Evolutionary conservation across 2,329 filamentous ascomycete species (phyloP), one percentile per base, ranked within the genome.

Genomic region (Emydomyces testavorans): DNA sequence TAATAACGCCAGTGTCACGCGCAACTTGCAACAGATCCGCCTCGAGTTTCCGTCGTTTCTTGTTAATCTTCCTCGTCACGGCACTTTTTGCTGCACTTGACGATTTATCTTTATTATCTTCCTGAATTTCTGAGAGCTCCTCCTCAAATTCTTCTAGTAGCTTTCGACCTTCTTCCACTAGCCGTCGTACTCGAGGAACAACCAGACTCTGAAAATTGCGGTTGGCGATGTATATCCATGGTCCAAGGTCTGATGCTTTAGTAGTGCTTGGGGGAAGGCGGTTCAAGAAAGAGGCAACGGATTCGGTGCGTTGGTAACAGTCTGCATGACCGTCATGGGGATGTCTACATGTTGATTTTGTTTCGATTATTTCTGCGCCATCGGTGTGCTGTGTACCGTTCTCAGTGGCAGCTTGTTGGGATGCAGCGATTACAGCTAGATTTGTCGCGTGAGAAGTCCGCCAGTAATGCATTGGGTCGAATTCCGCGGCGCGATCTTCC

Each of bases 151-250:
- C 64, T 2, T 73, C 62, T 1, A 80, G 69, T 13, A 84, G 71
- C 1, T 76, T 70, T 35, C 62, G 63, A 0, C 79, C 82, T 13
- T 71, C 72, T 18, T 72, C 62, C 2, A 70, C 65, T 31, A 85
- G 76, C 0, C 70, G 63, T 0, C 60, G 52, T 10, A 42, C 11
- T 2, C 21, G 3, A 15, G 8, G 28, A 4, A 20, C 6, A 2
- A 31, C 24, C 1, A 76, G 58, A 32, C 76, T 70, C 4, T 69
- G 69, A 49, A 52, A 49, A 62, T 69, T 37, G 0, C 82, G 82
- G 60, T 86, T 86, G 45, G 73, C 75, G 35, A 84, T 76, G 68
- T 76, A 87, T 40, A 94, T 85, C 83, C 85, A 92, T 0, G 75
- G 74, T 2, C 74, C 70, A 0, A 66, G 55, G 0, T 57, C 57